Conservation (phyloP, 2,329 filamentous ascomycete species). For the Neocucurbitaria cava region DNA sequence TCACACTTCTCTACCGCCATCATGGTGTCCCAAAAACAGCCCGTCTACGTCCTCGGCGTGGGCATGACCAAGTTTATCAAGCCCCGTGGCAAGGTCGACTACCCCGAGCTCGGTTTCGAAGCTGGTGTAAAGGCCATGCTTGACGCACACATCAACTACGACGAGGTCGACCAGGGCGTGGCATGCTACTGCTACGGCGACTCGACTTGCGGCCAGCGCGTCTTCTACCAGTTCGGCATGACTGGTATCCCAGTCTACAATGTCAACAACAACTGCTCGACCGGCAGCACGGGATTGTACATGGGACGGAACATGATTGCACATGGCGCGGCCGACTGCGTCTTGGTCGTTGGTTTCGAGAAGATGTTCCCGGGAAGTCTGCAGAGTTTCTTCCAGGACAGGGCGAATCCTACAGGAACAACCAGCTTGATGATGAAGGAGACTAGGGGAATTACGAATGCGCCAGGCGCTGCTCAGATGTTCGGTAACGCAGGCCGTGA, state of each 20-base stretch:
- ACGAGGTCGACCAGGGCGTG: constrained; percentile 91
- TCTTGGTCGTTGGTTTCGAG: constrained; percentile 93
- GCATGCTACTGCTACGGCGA: constrained; percentile 99
- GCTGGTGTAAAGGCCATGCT: constrained; percentile 86
- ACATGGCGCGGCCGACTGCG: constrained; percentile 82
- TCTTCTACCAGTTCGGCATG: constrained; percentile 99
- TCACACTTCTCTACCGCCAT: constrained; percentile 29
- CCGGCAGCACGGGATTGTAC: constrained; percentile 87
- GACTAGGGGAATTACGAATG: constrained; percentile 81
- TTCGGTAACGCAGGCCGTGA: constrained; percentile 94
- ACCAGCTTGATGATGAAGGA: constrained; percentile 79
- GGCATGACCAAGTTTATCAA: constrained; percentile 99
- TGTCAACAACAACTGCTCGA: constrained; percentile 98
- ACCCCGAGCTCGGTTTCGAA: constrained; percentile 92
- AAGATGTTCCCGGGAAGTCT: constrained; percentile 97
- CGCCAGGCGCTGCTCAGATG: constrained; percentile 87
- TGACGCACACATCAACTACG: constrained; percentile 89
- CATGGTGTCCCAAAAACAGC: constrained; percentile 61
- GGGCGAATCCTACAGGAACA: constrained; percentile 78
- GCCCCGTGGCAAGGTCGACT: constrained; percentile 90
- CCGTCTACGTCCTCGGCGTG: constrained; percentile 90
- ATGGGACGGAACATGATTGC: constrained; percentile 82
- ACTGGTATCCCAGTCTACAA: constrained; percentile 96
- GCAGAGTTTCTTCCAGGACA: constrained; percentile 83
- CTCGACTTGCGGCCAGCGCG: constrained; percentile 90